Conservation (phyloP, 257 asterid species). For the Solanum clarkiae region DNA sequence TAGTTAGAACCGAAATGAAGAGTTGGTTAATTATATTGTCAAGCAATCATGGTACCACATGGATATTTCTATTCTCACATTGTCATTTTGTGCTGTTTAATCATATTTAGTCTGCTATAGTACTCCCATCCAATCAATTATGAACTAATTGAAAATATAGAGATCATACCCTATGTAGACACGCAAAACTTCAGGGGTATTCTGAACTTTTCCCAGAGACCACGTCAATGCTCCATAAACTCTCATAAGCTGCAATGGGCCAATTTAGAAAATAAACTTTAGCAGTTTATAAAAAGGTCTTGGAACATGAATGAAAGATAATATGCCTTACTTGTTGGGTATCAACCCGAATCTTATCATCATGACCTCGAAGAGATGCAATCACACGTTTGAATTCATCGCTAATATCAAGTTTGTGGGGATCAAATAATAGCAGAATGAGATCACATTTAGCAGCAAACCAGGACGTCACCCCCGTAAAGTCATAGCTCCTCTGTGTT, state of each 20-base stretch:
- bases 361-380: conserved; percentile 85
- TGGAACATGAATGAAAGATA: neutral
- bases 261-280: neutral
- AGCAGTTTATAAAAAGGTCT: neutral
- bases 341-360: conserved; percentile 88
- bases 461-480: conserved; percentile 51
- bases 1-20: neutral
- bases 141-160: neutral
- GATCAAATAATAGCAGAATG: conserved; percentile 42
- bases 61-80: neutral
- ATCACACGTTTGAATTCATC: conserved; percentile 92
- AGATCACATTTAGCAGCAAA: conserved; percentile 44
- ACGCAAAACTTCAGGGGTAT: conserved; percentile 89
- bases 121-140: neutral
- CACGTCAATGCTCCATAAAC: conserved; percentile 98
- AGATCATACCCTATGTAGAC: conserved; percentile 80
- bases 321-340: conserved; percentile 30
- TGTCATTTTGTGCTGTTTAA: neutral
- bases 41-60: neutral
- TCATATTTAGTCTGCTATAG: neutral
- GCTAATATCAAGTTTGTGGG: conserved; percentile 60
- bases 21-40: neutral
- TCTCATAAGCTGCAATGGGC: conserved; percentile 71
- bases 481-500: conserved; percentile 40
- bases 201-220: conserved; percentile 94